These are phyloP conservation scores for Alternaria triticimaculans DNA, from an alignment of 2,329 filamentous ascomycete species.

Conservation along the genomic window DNA sequence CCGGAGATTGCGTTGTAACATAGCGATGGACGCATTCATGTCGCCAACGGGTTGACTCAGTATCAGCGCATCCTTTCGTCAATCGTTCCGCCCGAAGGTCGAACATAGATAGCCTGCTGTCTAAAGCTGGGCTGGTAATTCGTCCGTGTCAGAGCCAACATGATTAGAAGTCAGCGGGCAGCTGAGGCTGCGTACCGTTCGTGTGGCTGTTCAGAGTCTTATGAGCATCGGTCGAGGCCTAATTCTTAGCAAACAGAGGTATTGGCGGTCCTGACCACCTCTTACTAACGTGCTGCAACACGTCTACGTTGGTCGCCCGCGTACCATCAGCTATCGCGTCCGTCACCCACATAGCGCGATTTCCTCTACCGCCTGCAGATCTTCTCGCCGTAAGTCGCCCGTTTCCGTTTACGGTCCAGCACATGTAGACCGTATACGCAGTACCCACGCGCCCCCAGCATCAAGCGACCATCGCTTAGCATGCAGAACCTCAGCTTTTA, in stretches of 20 bases:
- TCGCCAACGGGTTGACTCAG: background rate
- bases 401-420: conserved; percentile 18
- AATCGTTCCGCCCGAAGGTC: background rate
- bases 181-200: background rate
- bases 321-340: conserved; percentile 2
- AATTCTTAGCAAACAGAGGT: conserved; percentile 12
- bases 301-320: background rate
- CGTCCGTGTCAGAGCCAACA: conserved; percentile 1
- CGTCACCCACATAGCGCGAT: background rate
- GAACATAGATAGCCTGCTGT: background rate
- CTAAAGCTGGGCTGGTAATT: conserved; percentile 6
- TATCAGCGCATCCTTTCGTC: background rate
- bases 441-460: conserved; percentile 26
- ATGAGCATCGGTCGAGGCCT: conserved; percentile 14
- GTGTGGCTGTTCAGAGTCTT: background rate
- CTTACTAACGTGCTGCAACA: conserved; percentile 5
- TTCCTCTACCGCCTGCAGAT: conserved; percentile 6
- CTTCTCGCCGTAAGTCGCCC: conserved; percentile 6
- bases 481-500: conserved; percentile 26
- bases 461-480: conserved; percentile 29
- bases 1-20: conserved; percentile 16
- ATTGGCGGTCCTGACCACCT: conserved; percentile 1
- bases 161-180: background rate
- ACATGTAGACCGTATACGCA: conserved; percentile 21
- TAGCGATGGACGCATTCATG: conserved; percentile 4